Evolutionary conservation across 139 green algal genomes (phyloP).

Genomic region (Coccomyxa sp.): DNA sequence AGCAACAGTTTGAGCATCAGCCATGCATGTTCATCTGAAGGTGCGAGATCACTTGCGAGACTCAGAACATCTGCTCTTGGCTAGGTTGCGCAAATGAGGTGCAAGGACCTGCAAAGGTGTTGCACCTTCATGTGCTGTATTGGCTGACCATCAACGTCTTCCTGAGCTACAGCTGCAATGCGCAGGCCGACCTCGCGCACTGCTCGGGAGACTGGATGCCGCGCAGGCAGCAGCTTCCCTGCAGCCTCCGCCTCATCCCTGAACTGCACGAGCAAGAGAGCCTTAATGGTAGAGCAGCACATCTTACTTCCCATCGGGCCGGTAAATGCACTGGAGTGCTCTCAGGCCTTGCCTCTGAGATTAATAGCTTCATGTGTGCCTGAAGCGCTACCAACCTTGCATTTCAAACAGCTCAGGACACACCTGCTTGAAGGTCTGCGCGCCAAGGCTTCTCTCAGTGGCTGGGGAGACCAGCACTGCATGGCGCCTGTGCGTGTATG

Average conservation of each 20-base stretch:
- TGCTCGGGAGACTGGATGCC: not conserved
- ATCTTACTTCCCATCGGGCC: no score
- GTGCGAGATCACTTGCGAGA: not conserved
- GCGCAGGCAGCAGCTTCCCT: not conserved
- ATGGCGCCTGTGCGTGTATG: conserved; percentile 47
- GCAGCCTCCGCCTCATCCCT: not conserved
- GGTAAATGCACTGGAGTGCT: no score
- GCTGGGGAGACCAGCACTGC: conserved; percentile 32
- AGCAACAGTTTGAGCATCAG: not conserved
- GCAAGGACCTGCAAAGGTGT: no score
- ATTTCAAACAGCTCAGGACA: no score
- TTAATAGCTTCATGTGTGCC: no score
- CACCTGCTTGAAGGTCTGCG: conserved; percentile 42
- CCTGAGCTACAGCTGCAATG: not conserved
- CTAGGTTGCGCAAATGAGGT: no score
- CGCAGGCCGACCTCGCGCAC: not conserved
- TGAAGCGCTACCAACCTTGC: no score
- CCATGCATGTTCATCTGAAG: not conserved
- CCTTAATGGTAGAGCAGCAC: not conserved
- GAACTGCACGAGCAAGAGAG: not conserved
- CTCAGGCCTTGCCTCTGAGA: no score
- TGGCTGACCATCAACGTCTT: not conserved
- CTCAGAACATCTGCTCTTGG: no score
- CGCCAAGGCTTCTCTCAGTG: conserved; percentile 29
- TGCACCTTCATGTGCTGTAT: not conserved